Evolutionary conservation across 2,329 filamentous ascomycete genomes (phyloP).

Genomic region (Fonsecaea pugnacius): DNA sequence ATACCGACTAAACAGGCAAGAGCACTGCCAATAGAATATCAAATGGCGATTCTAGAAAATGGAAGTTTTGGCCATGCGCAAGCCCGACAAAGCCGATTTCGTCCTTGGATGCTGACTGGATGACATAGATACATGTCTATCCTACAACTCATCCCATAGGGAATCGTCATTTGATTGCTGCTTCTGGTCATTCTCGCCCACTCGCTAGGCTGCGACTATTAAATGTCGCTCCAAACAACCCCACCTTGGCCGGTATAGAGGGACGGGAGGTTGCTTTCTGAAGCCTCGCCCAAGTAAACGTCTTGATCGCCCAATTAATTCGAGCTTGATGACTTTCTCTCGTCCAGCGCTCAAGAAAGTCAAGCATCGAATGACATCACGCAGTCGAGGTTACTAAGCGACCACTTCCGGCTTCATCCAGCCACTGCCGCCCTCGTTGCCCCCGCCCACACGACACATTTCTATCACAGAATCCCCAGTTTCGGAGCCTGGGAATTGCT

Average conservation of each 20-base stretch:
- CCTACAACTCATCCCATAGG: background rate
- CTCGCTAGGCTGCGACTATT: background rate
- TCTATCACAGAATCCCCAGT: background rate
- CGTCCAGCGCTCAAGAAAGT: background rate
- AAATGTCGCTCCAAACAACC: background rate
- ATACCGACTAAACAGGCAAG: background rate
- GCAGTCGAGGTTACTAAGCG: slow-evolving; percentile 12
- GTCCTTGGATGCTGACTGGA: background rate
- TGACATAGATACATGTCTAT: background rate
- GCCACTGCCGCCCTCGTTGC: background rate
- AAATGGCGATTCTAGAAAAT: background rate
- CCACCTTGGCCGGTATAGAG: background rate
- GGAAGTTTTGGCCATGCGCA: background rate
- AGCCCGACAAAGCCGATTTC: background rate
- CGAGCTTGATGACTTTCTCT: background rate
- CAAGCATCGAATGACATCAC: slow-evolving; percentile 13
- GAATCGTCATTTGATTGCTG: background rate
- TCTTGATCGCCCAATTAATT: background rate
- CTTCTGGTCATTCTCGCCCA: background rate
- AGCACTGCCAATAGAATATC: background rate
- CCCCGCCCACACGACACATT: slow-evolving; percentile 3
- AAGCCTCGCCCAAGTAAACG: background rate
- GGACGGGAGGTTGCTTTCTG: background rate
- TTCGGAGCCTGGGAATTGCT: background rate
- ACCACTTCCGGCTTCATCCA: background rate